Conservation (phyloP, 352 stramenopile genomes). For the Phytophthora rubi region DNA sequence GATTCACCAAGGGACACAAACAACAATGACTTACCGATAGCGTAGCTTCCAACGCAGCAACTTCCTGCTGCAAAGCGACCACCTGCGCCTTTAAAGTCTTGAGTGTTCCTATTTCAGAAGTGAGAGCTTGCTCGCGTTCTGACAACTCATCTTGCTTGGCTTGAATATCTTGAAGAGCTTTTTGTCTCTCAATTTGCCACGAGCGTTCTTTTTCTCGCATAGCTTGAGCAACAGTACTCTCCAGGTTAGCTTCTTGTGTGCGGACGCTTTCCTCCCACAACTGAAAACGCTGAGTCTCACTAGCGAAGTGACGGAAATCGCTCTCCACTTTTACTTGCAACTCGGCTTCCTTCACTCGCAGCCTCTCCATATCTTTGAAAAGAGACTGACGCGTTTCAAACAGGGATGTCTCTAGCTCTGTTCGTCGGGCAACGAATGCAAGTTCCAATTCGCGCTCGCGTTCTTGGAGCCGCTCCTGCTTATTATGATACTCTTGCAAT, state of each 20-base stretch:
- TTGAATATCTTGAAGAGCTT: slow-evolving; percentile 34
- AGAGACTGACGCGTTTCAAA: slow-evolving; percentile 70
- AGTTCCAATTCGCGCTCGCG: slow-evolving; percentile 70
- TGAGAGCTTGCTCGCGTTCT: slow-evolving; percentile 36
- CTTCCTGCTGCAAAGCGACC: slow-evolving; percentile 27
- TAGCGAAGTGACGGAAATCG: slow-evolving; percentile 52
- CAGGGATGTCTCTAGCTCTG: slow-evolving; percentile 64
- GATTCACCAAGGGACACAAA: not conserved
- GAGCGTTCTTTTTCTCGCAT: slow-evolving; percentile 58
- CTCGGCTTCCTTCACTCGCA: slow-evolving; percentile 59
- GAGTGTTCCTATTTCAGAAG: slow-evolving; percentile 28
- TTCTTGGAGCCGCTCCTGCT: slow-evolving; percentile 55
- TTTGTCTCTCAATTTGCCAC: slow-evolving; percentile 53
- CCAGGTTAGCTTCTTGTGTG: slow-evolving; percentile 54
- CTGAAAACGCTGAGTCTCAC: slow-evolving; percentile 55
- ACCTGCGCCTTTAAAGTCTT: slow-evolving; percentile 35
- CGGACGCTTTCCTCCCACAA: slow-evolving; percentile 54
- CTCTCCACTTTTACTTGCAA: slow-evolving; percentile 53
- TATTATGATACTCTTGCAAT: slow-evolving; percentile 57
- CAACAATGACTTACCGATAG: slow-evolving; percentile 29
- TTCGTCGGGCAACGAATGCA: slow-evolving; percentile 51
- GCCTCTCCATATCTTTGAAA: slow-evolving; percentile 72
- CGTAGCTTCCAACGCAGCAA: slow-evolving; percentile 24
- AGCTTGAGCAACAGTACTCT: slow-evolving; percentile 45
- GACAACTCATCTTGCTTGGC: slow-evolving; percentile 41